A percentile compares a stretch with the other conserved stretches of the same genome.
Conservation (phyloP, 2,329 filamentous ascomycete genomes). For the Calycina marina region DNA sequence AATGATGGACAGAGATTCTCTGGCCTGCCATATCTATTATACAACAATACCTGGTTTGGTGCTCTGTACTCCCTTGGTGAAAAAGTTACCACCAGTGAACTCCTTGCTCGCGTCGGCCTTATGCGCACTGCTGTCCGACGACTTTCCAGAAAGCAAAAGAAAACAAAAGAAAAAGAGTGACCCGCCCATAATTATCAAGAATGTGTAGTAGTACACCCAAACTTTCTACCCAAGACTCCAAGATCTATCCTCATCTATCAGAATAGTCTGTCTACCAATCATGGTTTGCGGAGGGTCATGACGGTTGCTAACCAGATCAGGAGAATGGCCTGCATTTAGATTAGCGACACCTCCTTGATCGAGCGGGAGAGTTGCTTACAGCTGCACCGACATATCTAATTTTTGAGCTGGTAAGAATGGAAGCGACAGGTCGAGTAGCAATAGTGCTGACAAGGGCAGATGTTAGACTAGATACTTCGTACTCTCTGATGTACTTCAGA, state of each 20-base stretch:
- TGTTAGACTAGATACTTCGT: slow-evolving; percentile 28
- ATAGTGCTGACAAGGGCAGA: slow-evolving; percentile 21
- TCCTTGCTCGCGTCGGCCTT: slow-evolving; percentile 8
- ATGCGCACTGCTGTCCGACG: slow-evolving; percentile 17
- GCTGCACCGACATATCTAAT: neutral
- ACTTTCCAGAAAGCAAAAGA: too few species aligned
- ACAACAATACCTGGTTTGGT: slow-evolving; percentile 1
- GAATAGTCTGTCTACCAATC: too few species aligned
- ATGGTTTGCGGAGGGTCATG: too few species aligned
- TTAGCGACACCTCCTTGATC: too few species aligned
- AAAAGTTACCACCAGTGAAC: slow-evolving; percentile 6
- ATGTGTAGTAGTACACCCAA: too few species aligned
- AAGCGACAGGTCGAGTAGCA: neutral
- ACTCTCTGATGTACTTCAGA: slow-evolving; percentile 39
- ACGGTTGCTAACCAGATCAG: too few species aligned
- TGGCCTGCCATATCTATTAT: too few species aligned
- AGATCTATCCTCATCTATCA: too few species aligned
- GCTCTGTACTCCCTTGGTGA: slow-evolving; percentile 6
- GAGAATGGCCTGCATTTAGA: too few species aligned
- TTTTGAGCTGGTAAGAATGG: slow-evolving; percentile 2
- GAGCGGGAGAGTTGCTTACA: slow-evolving; percentile 3
- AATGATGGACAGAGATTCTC: neutral
- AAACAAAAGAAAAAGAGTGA: too few species aligned
- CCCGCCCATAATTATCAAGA: too few species aligned
- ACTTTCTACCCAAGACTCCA: too few species aligned